A percentile compares a stretch with the other conserved stretches of the same genome.
Conservation (phyloP, 805 yeast genomes). For the Starmerella sp. region DNA sequence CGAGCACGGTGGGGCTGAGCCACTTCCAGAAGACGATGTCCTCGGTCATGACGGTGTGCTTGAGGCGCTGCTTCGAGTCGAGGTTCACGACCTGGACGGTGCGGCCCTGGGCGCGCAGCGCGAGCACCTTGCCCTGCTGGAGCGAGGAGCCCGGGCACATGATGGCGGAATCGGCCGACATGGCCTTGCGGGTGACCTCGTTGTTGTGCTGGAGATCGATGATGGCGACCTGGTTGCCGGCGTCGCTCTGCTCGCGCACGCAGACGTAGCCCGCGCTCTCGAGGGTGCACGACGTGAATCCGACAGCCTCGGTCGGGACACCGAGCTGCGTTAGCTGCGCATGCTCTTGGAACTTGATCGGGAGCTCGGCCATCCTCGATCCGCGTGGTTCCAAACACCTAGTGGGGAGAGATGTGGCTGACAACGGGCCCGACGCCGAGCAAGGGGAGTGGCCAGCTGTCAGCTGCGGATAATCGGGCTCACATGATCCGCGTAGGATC, state of each 20-base stretch:
- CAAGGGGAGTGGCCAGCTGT: conserved; percentile 7
- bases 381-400: neutral
- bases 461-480: neutral
- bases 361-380: conserved; percentile 47
- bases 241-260: conserved; percentile 35
- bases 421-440: conserved; percentile 1
- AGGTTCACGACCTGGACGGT: conserved; percentile 86
- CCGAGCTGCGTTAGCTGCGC: conserved; percentile 79
- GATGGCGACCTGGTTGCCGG: conserved; percentile 74
- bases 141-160: conserved; percentile 61
- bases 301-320: conserved; percentile 71
- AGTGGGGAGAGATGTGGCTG: neutral
- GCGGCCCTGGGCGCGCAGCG: conserved; percentile 91
- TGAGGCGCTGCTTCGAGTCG: conserved; percentile 75
- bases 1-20: conserved; percentile 62
- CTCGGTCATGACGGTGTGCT: conserved; percentile 73
- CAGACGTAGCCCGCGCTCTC: conserved; percentile 89
- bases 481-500: neutral
- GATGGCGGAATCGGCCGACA: conserved; percentile 96
- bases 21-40: conserved; percentile 95
- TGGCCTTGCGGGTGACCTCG: conserved; percentile 74
- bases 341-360: conserved; percentile 93
- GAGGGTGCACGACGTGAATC: conserved; percentile 86
- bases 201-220: conserved; percentile 72
- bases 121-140: conserved; percentile 56